Base-by-base conservation (phyloP, 2,329 filamentous ascomycete genomes). In the Teratosphaeriaceae sp. region DNA sequence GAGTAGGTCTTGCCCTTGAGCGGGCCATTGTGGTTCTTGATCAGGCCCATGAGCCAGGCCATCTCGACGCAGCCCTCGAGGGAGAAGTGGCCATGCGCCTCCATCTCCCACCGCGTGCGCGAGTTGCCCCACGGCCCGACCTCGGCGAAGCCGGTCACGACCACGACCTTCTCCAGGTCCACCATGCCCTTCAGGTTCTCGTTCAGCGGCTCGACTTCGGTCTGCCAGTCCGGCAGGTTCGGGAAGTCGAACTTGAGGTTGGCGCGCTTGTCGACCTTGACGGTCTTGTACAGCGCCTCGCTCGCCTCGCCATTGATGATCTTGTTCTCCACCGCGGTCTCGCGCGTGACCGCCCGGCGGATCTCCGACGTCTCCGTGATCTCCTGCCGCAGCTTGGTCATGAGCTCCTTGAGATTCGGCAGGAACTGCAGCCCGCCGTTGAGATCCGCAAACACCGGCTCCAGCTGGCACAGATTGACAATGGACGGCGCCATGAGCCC, bases 41-140 rank as follows among this genome's bases (percentile, higher is more conserved):
- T 97, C 47, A 97, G 80, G 61, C 92, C 92, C 90, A 97, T 98
- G 67, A 98, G 88, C 92, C 92, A 98, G 23, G 92, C 89, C 92
- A 98, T 98, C 69, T 98, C 92, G 47, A 98, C 84, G 60, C 92
- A 97, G 22, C 92, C 92, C 67, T 98, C 94, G 12, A 98, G 79
- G 7, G 92, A 97, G 72, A 98, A 98, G 61, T 95, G 79, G 62
- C 92, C 92, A 54, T 89, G 82, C 1, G 92, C 89, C 67, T 98
- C 92, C 90, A 98, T 98, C 73, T 98, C 92, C 92, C 92, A 98
- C 49, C 92, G 82, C 35, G 92, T 98, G 59, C 92, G 82, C 2
- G 92, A 90, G 74, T 97, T 98, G 74, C 92, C 92, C 94, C 92
- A 98, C 6, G 92, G 92, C 37, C 92, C 89, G 48, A 96, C 81